Percentiles rank a stretch among this genome's conserved stretches.
phyloP scores from a whole-genome alignment of 495 filamentous ascomycete species.

The Jackrogersella minutella region DNA sequence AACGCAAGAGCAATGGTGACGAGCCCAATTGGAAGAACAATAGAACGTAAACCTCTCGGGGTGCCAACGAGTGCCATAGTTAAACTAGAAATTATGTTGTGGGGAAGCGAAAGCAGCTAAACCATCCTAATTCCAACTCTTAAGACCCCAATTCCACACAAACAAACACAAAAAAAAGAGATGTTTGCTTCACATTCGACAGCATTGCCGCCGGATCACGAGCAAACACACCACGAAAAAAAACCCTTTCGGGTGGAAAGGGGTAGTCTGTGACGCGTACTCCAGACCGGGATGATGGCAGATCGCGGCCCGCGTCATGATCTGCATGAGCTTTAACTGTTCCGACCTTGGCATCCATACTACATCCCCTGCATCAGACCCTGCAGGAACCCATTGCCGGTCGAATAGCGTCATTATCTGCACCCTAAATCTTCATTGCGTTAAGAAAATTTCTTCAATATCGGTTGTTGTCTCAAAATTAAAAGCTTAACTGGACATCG shows the following conservation, averaged over 20 bases:
- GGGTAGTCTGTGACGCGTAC: slow-evolving; percentile 18
- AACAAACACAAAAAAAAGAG: neutral
- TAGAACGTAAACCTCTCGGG: slow-evolving; percentile 39
- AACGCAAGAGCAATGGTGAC: slow-evolving; percentile 37
- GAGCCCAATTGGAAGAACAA: slow-evolving; percentile 35
- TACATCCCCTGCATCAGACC: slow-evolving; percentile 20
- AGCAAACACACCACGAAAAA: neutral
- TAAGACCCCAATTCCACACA: neutral
- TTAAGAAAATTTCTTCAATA: neutral
- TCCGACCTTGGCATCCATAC: slow-evolving; percentile 9
- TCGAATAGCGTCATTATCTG: neutral
- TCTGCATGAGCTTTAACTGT: slow-evolving; percentile 19
- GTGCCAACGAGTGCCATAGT: slow-evolving; percentile 38
- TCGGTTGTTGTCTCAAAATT: neutral
- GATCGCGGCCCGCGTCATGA: slow-evolving; percentile 22
- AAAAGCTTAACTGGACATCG: too few species aligned
- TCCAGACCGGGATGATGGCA: slow-evolving; percentile 5
- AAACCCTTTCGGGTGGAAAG: slow-evolving; percentile 11
- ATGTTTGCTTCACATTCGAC: slow-evolving; percentile 2
- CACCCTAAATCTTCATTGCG: neutral
- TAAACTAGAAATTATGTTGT: slow-evolving; percentile 19
- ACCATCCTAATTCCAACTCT: slow-evolving; percentile 21
- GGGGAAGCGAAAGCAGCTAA: slow-evolving; percentile 5
- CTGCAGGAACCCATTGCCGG: neutral
- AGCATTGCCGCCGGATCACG: neutral